A percentile compares a stretch with the other conserved stretches of the same genome.
phyloP scores from a whole-genome alignment of 2,329 filamentous ascomycete genomes.

The Triangularia verruculosa region DNA sequence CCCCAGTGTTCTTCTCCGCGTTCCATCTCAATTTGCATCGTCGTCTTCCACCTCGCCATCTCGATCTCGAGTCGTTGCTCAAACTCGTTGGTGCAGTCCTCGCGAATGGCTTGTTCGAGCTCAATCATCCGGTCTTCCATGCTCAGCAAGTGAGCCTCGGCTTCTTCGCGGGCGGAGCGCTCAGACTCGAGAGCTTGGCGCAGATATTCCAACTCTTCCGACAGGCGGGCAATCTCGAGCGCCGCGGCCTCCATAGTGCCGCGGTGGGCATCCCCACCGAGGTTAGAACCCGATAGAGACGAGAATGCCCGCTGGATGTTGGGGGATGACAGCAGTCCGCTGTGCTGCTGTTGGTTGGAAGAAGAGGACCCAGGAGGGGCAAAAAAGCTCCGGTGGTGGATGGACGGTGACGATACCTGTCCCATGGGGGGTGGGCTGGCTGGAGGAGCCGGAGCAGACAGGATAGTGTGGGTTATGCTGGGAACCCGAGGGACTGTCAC shows the following conservation, averaged over 20 bases:
- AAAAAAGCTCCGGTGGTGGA: conserved; percentile 42
- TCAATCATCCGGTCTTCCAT: conserved; percentile 64
- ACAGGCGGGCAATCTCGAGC: conserved; percentile 75
- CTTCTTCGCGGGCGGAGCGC: conserved; percentile 64
- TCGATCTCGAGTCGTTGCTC: conserved; percentile 74
- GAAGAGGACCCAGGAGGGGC: conserved; percentile 32
- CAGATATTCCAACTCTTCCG: conserved; percentile 73
- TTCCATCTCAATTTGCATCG: conserved; percentile 74
- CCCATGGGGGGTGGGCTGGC: conserved; percentile 11
- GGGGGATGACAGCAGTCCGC: conserved; percentile 21
- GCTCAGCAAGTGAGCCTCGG: conserved; percentile 69
- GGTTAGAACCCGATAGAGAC: conserved; percentile 15
- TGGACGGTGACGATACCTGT: conserved; percentile 20
- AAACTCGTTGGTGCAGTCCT: conserved; percentile 86
- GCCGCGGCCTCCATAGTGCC: conserved; percentile 80
- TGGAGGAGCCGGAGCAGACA: conserved; percentile 35
- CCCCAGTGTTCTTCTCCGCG: conserved; percentile 82
- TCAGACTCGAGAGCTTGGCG: conserved; percentile 68
- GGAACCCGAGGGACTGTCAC: conserved; percentile 88
- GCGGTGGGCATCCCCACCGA: conserved; percentile 45
- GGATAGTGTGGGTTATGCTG: conserved; percentile 72
- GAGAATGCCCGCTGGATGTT: conserved; percentile 38
- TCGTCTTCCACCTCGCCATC: conserved; percentile 75
- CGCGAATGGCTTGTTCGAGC: conserved; percentile 79
- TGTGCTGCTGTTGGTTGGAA: conserved; percentile 25